Base-by-base conservation (phyloP, 169 alveolate species). In the Plasmodium ovale region DNA sequence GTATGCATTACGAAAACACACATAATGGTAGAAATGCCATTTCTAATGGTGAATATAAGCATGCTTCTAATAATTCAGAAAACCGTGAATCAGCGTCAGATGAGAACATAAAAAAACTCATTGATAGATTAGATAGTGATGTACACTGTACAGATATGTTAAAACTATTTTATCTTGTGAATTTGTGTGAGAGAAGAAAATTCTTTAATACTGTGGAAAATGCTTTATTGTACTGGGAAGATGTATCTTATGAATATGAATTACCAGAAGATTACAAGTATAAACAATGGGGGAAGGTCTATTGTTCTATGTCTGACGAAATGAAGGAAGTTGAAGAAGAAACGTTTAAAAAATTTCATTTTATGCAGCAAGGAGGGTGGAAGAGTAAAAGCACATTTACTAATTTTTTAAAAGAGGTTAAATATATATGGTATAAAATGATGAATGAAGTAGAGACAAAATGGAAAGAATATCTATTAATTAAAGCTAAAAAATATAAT, bases 271-370 rank as follows among this genome's bases (percentile, higher is more conserved):
- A 35, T 12, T 60, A 60, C 16, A 60, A 60, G 29, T 0, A 25
- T 60, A 60, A 60, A 37, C 71, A 60, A 19, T 60, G 71, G 71
- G 9, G 21, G 19, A 60, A 60, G 29, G 71, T 60, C 51, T 60
- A 29, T 5, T 1, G 5, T 60, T 0, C 0, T 60, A 3, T 60
- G 3, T 27, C 21, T 27, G 9, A 60, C 5, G 31, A 14, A 14
- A 39, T 60, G 29, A 14, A 25, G 19, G 19, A 14, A 35, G 29
- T 9, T 27, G 71, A 60, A 19, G 23, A 35, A 60, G 14, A 5
- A 19, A 2, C 35, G 14, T 60, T 25, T 60, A 29, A 60, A 0
- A 29, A 60, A 14, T 60, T 60, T 27, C 9, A 39, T 39, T 39
- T 39, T 6, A 6, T 6, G 5, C 51, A 6, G 5, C 5, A 39